These are phyloP conservation scores for Cryptococcus sp. DNA, from an alignment of 1,284 basidiomycete species.

Conservation along the genomic window DNA sequence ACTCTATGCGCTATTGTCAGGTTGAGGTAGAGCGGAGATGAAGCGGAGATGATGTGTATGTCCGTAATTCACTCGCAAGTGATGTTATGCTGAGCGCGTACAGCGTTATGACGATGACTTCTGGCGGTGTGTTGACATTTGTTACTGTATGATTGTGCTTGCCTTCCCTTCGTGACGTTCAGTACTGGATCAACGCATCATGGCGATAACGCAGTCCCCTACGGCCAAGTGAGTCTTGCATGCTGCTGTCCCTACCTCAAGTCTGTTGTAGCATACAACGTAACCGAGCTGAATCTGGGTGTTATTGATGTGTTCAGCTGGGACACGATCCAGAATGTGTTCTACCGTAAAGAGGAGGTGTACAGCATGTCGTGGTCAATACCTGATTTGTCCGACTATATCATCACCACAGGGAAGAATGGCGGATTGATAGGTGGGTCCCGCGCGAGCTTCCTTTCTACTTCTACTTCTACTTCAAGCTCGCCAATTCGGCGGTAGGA, in stretches of 20 bases:
- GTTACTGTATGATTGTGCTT: too few species aligned
- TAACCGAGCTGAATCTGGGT: not conserved
- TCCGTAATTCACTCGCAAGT: too few species aligned
- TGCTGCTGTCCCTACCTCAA: not conserved
- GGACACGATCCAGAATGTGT: conserved; percentile 55
- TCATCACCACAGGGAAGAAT: conserved; percentile 77
- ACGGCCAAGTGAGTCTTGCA: conserved; percentile 15
- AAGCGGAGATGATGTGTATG: not conserved
- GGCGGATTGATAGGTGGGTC: conserved; percentile 81
- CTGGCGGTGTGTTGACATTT: too few species aligned
- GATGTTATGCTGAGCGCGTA: too few species aligned
- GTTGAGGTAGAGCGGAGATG: not conserved
- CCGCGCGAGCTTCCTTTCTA: not conserved
- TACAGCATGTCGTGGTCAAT: conserved; percentile 82
- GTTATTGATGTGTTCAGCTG: conserved; percentile 34
- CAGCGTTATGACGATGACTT: too few species aligned
- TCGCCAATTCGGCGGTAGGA: not conserved
- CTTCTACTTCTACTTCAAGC: not conserved
- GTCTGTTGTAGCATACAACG: too few species aligned
- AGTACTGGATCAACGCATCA: not conserved
- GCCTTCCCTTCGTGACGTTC: too few species aligned
- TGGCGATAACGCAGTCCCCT: conserved; percentile 6
- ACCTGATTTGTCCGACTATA: conserved; percentile 75
- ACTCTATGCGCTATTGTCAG: not conserved
- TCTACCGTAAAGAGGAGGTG: conserved; percentile 68